Evolutionary conservation across 441 rosid species (phyloP), one percentile per base, ranked within the genome.

Genomic region (Euphorbia schlechtendalii): DNA sequence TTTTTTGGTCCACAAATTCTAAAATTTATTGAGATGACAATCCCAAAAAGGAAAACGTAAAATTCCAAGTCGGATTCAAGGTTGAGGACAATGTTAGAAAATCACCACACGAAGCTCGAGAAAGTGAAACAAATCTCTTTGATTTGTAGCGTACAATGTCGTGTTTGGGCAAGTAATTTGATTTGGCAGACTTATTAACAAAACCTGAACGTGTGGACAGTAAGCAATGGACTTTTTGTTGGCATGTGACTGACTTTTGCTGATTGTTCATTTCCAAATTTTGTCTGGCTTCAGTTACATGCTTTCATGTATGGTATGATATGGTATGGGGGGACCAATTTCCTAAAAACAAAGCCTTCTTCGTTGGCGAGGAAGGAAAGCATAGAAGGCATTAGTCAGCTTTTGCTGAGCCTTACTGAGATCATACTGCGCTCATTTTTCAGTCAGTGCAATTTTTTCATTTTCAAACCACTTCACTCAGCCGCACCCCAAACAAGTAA

Each of bases 261-360:
- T 43, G 13, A 28, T 2, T 21, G 28, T 58, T 51, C 5, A 8
- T 48, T 41, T 54, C 63, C 17, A 5, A 4, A n/a, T n/a, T n/a
- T n/a, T n/a, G n/a, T n/a, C n/a, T n/a, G n/a, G n/a, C n/a, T n/a
- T n/a, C n/a, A n/a, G n/a, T n/a, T n/a, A n/a, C n/a, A n/a, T n/a
- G n/a, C n/a, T n/a, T n/a, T n/a, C n/a, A n/a, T n/a, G n/a, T n/a
- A n/a, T n/a, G n/a, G n/a, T n/a, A n/a, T n/a, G n/a, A n/a, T n/a
- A n/a, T n/a, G n/a, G n/a, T n/a, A n/a, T n/a, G n/a, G 1, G 69
- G 55, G 27, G 66, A 15, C 32, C 64, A 52, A 24, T 68, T 59
- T 43, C 12, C 66, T 27, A 56, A 67, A 56, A 18, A 17, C 43
- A 59, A 48, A n/a, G n/a, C n/a, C n/a, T n/a, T n/a, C n/a, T n/a